A percentile compares a stretch with the other conserved stretches of the same genome.
phyloP scores from a whole-genome alignment of 1,139 yeast species.

The Kurtzmaniella quercitrusa region DNA sequence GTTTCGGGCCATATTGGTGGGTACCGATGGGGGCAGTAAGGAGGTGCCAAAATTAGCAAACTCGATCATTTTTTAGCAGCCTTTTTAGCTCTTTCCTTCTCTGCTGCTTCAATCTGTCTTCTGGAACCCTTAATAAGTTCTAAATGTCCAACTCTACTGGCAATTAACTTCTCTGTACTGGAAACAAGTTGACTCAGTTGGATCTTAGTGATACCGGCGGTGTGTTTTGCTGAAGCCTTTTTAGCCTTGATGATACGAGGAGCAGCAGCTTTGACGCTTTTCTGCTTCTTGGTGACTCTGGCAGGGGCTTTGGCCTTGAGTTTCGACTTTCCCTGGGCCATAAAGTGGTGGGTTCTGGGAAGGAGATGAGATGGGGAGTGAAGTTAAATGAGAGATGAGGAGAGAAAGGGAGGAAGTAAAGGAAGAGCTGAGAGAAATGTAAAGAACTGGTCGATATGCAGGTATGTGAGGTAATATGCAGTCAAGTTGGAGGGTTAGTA shows the following conservation, averaged over 20 bases:
- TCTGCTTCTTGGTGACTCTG: constrained; percentile 50
- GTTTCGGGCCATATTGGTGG: background rate
- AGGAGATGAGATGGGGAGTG: background rate
- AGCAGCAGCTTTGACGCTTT: constrained; percentile 65
- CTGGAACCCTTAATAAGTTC: constrained; percentile 91
- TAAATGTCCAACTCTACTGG: constrained; percentile 92
- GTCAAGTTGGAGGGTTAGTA: too few species aligned
- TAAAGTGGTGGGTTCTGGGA: constrained; percentile 13
- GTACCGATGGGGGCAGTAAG: background rate
- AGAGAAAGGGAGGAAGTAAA: too few species aligned
- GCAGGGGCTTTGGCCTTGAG: constrained; percentile 44
- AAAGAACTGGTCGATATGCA: too few species aligned
- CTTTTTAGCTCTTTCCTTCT: constrained; percentile 26
- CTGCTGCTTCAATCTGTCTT: constrained; percentile 65
- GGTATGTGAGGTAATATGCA: too few species aligned
- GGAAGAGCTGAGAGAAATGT: too few species aligned
- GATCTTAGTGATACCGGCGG: constrained; percentile 51
- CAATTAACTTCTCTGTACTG: constrained; percentile 78
- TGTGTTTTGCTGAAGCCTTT: constrained; percentile 46
- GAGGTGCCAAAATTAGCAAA: background rate
- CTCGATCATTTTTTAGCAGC: constrained; percentile 9
- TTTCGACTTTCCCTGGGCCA: constrained; percentile 58
- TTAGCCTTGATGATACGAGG: constrained; percentile 72
- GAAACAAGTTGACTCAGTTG: constrained; percentile 65
- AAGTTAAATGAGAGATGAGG: background rate